Conservation (phyloP, 805 yeast genomes). For the Saccharomycopsis fermentans region DNA sequence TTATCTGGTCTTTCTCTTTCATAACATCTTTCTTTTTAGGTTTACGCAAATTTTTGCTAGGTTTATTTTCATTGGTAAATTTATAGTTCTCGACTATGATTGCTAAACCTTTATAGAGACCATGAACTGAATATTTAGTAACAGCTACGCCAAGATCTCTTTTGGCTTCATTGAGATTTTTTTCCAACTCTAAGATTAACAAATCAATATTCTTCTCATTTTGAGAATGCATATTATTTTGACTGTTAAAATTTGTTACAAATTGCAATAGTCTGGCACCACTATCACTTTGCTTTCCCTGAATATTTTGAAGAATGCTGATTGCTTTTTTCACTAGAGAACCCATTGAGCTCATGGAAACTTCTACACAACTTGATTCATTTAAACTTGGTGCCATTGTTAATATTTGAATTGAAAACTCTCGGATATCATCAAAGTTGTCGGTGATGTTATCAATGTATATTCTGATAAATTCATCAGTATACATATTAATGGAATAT, state of each 20-base stretch:
- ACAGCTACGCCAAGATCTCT: conserved; percentile 34
- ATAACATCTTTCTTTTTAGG: background rate
- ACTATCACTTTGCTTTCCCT: conserved; percentile 57
- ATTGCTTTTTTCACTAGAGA: conserved; percentile 17
- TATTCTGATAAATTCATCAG: conserved; percentile 31
- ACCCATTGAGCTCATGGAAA: conserved; percentile 17
- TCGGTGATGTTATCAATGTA: conserved; percentile 55
- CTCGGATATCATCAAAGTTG: conserved; percentile 71
- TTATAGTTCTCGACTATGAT: conserved; percentile 31
- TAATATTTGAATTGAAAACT: conserved; percentile 36
- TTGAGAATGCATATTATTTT: conserved; percentile 2
- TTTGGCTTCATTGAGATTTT: conserved; percentile 27
- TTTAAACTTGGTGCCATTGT: conserved; percentile 31
- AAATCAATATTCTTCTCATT: conserved; percentile 9
- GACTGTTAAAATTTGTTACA: conserved; percentile 31
- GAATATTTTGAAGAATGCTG: conserved; percentile 30
- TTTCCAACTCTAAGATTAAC: conserved; percentile 28
- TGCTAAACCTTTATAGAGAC: conserved; percentile 52
- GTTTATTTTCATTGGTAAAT: conserved; percentile 4
- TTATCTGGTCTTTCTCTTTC: background rate
- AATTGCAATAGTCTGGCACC: conserved; percentile 62
- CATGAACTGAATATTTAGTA: conserved; percentile 47
- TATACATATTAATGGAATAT: conserved; percentile 35
- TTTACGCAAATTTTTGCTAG: background rate
- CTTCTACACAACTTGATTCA: conserved; percentile 16